Evolutionary conservation across 169 alveolate species (phyloP), one percentile per base, ranked within the genome.

Genomic region (Theileria sp.): DNA sequence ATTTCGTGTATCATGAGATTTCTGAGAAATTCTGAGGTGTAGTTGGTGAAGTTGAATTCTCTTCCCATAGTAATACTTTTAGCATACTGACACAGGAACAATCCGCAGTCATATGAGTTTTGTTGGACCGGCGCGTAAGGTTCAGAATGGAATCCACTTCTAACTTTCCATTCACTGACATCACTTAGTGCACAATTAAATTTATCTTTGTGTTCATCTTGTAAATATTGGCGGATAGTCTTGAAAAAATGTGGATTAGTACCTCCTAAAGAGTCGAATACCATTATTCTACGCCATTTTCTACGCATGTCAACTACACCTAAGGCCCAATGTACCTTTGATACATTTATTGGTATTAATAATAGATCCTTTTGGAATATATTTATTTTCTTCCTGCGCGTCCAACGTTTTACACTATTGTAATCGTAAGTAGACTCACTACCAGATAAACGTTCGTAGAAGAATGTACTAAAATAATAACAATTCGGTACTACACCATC

Each of bases 51-150:
- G 76, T 93, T 97, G 77, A 94, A 94, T 26, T 83, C 50, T 50
- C 92, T 80, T 5, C 88, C 92, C 32, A 87, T 85, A 23, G 94
- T 72, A 15, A 94, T 74, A 77, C 97, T 92, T 68, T 94, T 95
- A 21, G 97, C 97, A 75, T 87, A 92, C 87, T 88, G 94, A 67
- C 97, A 94, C 28, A 94, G 74, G 78, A 94, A 94, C 26, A 94
- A 95, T n/a, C 97, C 97, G 65, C 97, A 94, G 58, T 94, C 97
- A 25, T 91, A 91, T 4, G 95, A 93, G 72, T 94, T 94, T 38
- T 92, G 81, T 67, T 94, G 97, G 30, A 69, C 80, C 7, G 97
- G 97, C 13, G 93, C 89, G 54, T 28, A 78, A 25, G 84, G 87
- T 19, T 49, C 87, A 25, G 87, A 19, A 62, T 32, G 28, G 64